These are phyloP conservation scores for Mycosphaerella sp. DNA, from an alignment of 2,329 filamentous ascomycete species.

Conservation along the genomic window DNA sequence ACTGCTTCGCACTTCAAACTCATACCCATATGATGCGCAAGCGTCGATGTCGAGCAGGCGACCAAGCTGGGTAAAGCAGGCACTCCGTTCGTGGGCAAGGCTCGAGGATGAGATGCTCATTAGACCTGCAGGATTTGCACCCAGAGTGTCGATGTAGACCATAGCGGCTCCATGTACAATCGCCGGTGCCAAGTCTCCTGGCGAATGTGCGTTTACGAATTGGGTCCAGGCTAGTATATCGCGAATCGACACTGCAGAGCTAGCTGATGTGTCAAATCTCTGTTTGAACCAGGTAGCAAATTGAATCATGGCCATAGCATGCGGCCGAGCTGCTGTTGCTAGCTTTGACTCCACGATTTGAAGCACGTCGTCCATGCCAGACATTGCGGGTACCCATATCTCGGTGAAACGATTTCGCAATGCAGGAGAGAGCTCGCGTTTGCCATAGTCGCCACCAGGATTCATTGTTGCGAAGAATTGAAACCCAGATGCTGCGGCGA, in stretches of 20 bases:
- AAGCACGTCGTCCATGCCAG: constrained; percentile 75
- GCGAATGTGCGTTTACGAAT: constrained; percentile 62
- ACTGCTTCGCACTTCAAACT: constrained; percentile 53
- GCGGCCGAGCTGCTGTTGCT: constrained; percentile 45
- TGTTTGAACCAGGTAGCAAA: constrained; percentile 93
- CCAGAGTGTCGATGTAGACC: constrained; percentile 91
- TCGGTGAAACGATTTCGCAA: constrained; percentile 95
- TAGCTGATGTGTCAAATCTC: constrained; percentile 66
- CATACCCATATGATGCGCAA: constrained; percentile 56
- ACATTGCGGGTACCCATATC: constrained; percentile 91
- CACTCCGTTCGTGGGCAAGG: constrained; percentile 62
- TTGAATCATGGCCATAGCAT: constrained; percentile 65
- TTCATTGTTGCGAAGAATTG: constrained; percentile 99
- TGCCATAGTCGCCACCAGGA: constrained; percentile 95
- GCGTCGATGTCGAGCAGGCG: constrained; percentile 61
- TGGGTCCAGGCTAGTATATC: constrained; percentile 90
- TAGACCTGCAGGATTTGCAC: constrained; percentile 87
- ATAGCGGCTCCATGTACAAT: constrained; percentile 84
- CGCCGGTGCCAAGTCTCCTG: constrained; percentile 22
- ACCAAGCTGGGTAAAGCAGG: constrained; percentile 67
- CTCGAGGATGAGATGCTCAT: constrained; percentile 64
- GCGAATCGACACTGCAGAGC: constrained; percentile 78
- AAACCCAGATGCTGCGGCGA: constrained; percentile 71
- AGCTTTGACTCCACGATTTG: constrained; percentile 82
- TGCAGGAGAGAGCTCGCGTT: constrained; percentile 92